Evolutionary conservation across 2,329 filamentous ascomycete species (phyloP), one percentile per base, ranked within the genome.

Genomic region (Ophiosphaerella herpotricha): DNA sequence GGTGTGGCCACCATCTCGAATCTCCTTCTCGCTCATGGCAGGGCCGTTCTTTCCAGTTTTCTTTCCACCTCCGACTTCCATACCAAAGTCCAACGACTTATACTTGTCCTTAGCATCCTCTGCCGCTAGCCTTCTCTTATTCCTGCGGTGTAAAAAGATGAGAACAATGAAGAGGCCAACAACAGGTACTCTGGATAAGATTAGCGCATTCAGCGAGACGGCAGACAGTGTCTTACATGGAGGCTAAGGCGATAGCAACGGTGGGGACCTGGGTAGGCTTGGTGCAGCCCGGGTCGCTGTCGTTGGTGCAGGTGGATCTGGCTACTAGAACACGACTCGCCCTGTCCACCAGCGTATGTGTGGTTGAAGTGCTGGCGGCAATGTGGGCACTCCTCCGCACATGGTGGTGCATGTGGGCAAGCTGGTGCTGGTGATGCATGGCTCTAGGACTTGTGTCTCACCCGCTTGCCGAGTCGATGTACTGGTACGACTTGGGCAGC

Each of bases 91-190:
- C 68, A 97, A 82, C 0, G 91, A 94, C 68, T 88, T 92, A 74
- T 95, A 90, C 60, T 90, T 90, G 73, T 97, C 92, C 55, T 88
- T 85, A 14, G 82, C 81, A 75, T 99, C 94, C 75, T 99, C 94
- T 50, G 80, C 77, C 47, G 80, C 79, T 56, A 91, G 80, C 64
- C 85, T 91, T 70, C 82, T 85, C 34, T 89, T 75, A 64, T 91
- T 88, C 71, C 90, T 83, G 44, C 90, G 85, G 70, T 97, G 92
- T 32, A 99, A 81, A 67, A 86, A 87, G 57, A 92, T 67, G 34
- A 97, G 77, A 1, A 91, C 82, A 40, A 85, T 68, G 1, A 88
- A 70, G 16, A 89, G 87, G 53, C 83, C 77, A 26, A 85, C 77
- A 39, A 96, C 68, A 1, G 94, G 92, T 46, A 97, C 85, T 36